Base-by-base conservation (phyloP, 345 rosid species). In the Eutrema japonicum region DNA sequence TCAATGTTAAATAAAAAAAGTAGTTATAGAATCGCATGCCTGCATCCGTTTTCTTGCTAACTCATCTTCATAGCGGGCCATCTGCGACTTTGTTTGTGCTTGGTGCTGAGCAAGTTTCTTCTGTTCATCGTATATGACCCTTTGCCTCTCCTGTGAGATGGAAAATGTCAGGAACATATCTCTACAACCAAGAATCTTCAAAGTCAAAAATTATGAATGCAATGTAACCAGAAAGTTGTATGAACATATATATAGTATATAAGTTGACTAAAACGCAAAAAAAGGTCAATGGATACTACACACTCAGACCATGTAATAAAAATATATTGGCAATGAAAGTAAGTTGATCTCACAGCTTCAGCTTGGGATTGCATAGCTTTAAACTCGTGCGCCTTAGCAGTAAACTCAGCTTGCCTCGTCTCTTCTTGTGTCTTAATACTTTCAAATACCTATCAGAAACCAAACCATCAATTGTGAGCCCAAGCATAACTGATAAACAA, bases 21-120 rank as follows among this genome's bases (percentile, higher is more conserved):
- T 8, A 14, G 61, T 2, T 2, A 38, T 14, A 46, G 40, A 54
- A 35, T 10, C 4, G 77, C 66, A 73, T 88, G 85, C 98, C 97
- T 91, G 97, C 99, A 92, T 92, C 85, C 99, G 83, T 86, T 92
- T 92, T 83, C 96, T 89, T 49, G 96, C 93, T 74, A 95, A 51
- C 46, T 95, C 99, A 64, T 92, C 96, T 80, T 88, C 97, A 74
- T 92, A 95, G 42, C 91, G 93, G 40, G 95, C 96, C 96, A 90
- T 92, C 80, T 90, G 96, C 38, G 99, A 86, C 82, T 91, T 95
- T 29, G 89, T 86, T 75, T 95, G 96, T 10, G 97, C 97, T 75
- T 88, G 95, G 78, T 87, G 87, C 80, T 92, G 93, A 37, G 92
- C 86, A 75, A 95, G 82, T 80, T 89, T 92, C 79, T 83, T 95